These are phyloP conservation scores for Tephrocybe rancida DNA, from an alignment of 768 basidiomycete genomes.

Conservation along the genomic window DNA sequence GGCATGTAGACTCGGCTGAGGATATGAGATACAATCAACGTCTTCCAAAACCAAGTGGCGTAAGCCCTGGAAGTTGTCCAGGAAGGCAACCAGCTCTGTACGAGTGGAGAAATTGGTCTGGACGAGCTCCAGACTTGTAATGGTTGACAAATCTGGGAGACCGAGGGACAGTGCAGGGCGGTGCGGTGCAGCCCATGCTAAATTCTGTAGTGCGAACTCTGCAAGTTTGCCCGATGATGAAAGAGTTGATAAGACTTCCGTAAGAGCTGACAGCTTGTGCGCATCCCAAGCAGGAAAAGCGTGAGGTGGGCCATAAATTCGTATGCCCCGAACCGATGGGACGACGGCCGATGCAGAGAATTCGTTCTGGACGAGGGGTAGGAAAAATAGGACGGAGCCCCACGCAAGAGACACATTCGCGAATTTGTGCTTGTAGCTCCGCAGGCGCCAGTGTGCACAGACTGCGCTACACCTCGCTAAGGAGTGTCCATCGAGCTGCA, in stretches of 20 bases:
- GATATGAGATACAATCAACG: neutral
- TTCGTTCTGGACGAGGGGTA: conserved; percentile 14
- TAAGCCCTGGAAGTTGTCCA: conserved; percentile 7
- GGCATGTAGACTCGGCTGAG: neutral
- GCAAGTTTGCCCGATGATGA: neutral
- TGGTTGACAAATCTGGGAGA: neutral
- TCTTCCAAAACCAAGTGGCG: conserved; percentile 12
- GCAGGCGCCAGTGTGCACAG: conserved; percentile 24
- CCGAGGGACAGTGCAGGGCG: neutral
- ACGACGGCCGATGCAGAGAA: conserved; percentile 23
- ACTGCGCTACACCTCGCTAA: conserved; percentile 20
- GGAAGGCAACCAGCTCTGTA: conserved; percentile 9
- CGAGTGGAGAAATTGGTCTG: conserved; percentile 1
- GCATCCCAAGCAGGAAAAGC: conserved; percentile 9
- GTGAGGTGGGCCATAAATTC: conserved; percentile 7
- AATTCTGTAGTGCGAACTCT: conserved; percentile 1
- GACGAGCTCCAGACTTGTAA: conserved; percentile 10
- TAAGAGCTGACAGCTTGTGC: conserved; percentile 1
- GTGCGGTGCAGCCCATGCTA: neutral
- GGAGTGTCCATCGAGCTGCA: conserved; percentile 13
- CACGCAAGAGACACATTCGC: conserved; percentile 15
- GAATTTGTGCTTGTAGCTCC: conserved; percentile 23
- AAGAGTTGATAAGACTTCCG: neutral
- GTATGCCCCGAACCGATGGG: conserved; percentile 18
- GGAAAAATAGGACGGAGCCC: conserved; percentile 17